Evolutionary conservation across 139 green algal species (phyloP), one percentile per base, ranked within the genome.

Genomic region (Chlorella sp.): DNA sequence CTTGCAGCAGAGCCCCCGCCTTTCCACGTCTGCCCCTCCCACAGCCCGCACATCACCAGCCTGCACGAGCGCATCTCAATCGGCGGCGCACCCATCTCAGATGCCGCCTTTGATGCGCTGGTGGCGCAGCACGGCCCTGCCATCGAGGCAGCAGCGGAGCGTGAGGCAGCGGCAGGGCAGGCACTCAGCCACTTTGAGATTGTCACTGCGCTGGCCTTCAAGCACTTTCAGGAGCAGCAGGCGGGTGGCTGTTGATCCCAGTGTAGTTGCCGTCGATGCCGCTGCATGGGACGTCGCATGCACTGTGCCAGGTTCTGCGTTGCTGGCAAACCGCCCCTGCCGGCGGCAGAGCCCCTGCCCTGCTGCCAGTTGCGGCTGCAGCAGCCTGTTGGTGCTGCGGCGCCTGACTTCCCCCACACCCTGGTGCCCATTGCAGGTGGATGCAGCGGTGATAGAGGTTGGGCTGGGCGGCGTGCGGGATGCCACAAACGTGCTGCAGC

Each of bases 111-210:
- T 64, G 86, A 89, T 36, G 70, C 6, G 13, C 48, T 91, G 64
- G 56, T 89, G 16, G 82, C n/a, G 28, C 56, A 30, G 36, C 48
- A 73, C 26, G 44, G 46, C 36, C 16, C 14, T 24, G 76, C 46
- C 8, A 34, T 90, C 30, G 48, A 84, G 36, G 68, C 43, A 19
- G 73, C 69, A 41, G 40, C 44, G 51, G 32, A 56, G 64, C 51
- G 82, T n/a, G 89, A 92, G 30, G 73, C 51, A 24, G 51, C 51
- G 16, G 32, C 4, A 86, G 89, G 41, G 41, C 34, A 69, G 0
- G 58, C 60, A 30, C 89, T 97, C 2, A 92, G 91, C 38, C 93
- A 97, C 83, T 98, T 98, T 91, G 96, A 98, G 79, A 91, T 91
- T 0, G 40, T 96, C 6, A 98, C 95, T 4, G 94, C 94, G 0